These are phyloP conservation scores for Trametes hirsuta DNA, from an alignment of 1,284 basidiomycete species.

Conservation along the genomic window DNA sequence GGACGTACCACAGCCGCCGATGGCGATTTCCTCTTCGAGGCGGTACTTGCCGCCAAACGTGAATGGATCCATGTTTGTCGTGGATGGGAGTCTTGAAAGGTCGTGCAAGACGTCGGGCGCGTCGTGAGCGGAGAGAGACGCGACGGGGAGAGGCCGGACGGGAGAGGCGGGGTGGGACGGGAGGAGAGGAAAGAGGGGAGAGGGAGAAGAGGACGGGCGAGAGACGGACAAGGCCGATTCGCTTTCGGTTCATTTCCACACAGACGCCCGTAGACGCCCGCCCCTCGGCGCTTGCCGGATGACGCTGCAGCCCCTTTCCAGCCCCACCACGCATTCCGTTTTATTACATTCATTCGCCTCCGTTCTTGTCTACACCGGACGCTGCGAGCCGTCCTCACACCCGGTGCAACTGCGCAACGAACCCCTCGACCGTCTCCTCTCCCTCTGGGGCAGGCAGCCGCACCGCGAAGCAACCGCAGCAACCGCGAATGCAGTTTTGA, in stretches of 20 bases:
- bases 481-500: no score
- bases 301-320: neutral
- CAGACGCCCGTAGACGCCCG: neutral
- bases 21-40: slow-evolving; percentile 94
- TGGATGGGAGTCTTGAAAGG: slow-evolving; percentile 3
- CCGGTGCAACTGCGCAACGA: no score
- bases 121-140: slow-evolving; percentile 8
- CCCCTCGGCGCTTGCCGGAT: neutral
- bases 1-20: slow-evolving; percentile 86
- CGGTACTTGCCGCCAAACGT: slow-evolving; percentile 91
- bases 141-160: neutral
- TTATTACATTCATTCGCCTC: no score
- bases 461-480: no score
- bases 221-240: neutral
- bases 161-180: neutral
- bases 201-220: slow-evolving; percentile 4
- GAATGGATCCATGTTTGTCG: slow-evolving; percentile 55
- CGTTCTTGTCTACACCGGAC: no score
- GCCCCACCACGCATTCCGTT: neutral
- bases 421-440: no score
- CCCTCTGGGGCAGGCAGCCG: no score
- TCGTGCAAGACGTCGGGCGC: neutral
- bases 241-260: slow-evolving; percentile 4
- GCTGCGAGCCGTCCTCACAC: no score
- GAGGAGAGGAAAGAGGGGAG: neutral